Percentiles rank a stretch among this genome's conserved stretches.
Evolutionary conservation across 768 basidiomycete genomes (phyloP).

Genomic region (Tulasnella sp.): DNA sequence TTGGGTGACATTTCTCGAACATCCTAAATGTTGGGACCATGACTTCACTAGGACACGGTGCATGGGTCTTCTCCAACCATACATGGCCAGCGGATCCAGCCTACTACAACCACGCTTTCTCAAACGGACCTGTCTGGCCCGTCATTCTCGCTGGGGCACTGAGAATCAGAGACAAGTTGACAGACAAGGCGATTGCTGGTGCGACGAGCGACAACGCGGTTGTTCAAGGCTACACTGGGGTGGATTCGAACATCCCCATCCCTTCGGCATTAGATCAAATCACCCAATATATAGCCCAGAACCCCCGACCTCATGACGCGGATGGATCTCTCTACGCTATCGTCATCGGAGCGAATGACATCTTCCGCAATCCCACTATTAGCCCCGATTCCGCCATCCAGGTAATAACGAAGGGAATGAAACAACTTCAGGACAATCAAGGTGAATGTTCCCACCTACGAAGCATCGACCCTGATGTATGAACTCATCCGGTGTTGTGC

Average conservation of each 20-base stretch:
- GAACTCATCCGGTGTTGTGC: not conserved
- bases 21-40: too few species aligned
- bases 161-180: not conserved
- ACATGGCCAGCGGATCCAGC: not conserved
- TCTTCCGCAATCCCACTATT: not conserved
- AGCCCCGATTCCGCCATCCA: not conserved
- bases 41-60: not conserved
- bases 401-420: not conserved
- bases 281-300: not conserved
- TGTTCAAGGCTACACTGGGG: constrained; percentile 16
- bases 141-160: not conserved
- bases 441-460: not conserved
- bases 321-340: not conserved
- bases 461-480: not conserved
- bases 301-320: not conserved
- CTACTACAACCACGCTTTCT: not conserved
- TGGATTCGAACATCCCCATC: constrained; percentile 1
- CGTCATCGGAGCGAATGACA: constrained; percentile 4
- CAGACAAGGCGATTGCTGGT: not conserved
- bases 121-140: not conserved
- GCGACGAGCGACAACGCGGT: constrained; percentile 10
- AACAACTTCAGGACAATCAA: not conserved
- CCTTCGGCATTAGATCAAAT: constrained; percentile 7
- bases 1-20: too few species aligned
- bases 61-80: not conserved